These are phyloP conservation scores for Terfezia claveryi DNA, from an alignment of 495 filamentous ascomycete species.

Conservation along the genomic window DNA sequence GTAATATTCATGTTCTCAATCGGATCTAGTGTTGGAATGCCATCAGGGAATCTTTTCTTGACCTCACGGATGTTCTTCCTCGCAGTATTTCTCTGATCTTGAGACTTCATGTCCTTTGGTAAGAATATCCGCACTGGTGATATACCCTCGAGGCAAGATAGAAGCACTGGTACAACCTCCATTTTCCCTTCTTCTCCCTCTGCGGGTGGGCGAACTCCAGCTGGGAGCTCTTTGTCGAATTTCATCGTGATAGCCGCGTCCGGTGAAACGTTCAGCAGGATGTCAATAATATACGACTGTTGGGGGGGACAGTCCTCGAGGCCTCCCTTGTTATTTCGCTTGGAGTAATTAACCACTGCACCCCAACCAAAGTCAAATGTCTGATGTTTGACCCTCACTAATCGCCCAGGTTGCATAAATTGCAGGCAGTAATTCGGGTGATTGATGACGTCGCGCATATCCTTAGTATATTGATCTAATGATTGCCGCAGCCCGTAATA, in stretches of 20 bases:
- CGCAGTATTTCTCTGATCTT: conserved; percentile 38
- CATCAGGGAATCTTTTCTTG: conserved; percentile 72
- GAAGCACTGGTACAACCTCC: conserved; percentile 65
- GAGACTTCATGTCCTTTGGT: conserved; percentile 43
- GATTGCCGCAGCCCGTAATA: conserved; percentile 76
- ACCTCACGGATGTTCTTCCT: conserved; percentile 53
- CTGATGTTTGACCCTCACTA: conserved; percentile 61
- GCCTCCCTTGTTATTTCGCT: conserved; percentile 36
- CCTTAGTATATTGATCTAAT: conserved; percentile 54
- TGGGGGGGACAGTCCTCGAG: conserved; percentile 46
- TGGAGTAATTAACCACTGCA: conserved; percentile 47
- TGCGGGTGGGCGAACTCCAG: conserved; percentile 37
- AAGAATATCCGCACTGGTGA: conserved; percentile 58
- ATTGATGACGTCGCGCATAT: conserved; percentile 71
- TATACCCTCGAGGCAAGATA: conserved; percentile 62
- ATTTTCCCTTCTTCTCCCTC: conserved; percentile 48
- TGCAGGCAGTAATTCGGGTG: conserved; percentile 65
- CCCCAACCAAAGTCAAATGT: conserved; percentile 86
- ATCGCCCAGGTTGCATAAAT: conserved; percentile 59
- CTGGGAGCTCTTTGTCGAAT: conserved; percentile 34
- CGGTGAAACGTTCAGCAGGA: conserved; percentile 48
- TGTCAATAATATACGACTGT: conserved; percentile 57
- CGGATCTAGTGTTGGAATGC: conserved; percentile 67
- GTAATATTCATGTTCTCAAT: conserved; percentile 86
- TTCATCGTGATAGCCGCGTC: conserved; percentile 35